Conservation (phyloP, 108 stramenopile genomes). For the Parietichytrium sp. region DNA sequence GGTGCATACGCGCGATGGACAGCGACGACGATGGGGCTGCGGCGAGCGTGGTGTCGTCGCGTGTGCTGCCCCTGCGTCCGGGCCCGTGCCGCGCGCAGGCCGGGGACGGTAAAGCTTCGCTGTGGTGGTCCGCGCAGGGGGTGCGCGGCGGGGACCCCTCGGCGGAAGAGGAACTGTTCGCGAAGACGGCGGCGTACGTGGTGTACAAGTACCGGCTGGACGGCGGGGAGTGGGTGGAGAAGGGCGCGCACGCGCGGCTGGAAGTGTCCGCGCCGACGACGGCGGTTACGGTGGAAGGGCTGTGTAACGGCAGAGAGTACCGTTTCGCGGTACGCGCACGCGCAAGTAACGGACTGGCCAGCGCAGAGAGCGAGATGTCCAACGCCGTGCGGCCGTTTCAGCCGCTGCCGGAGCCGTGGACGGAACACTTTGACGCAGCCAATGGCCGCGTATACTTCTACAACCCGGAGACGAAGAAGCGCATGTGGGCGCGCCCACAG, state of each 20-base stretch:
- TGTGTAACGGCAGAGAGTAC: not conserved
- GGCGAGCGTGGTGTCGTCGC: no score
- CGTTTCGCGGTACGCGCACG: not conserved
- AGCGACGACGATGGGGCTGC: no score
- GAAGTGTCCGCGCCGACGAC: not conserved
- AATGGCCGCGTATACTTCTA: not conserved
- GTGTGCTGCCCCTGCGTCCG: no score
- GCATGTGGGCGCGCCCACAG: not conserved
- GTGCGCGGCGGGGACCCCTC: no score
- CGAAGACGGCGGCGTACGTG: not conserved
- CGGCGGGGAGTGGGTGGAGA: slow-evolving; percentile 6
- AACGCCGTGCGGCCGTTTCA: not conserved
- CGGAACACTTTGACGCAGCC: slow-evolving; percentile 29
- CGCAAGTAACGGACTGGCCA: not conserved
- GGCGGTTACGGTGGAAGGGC: not conserved
- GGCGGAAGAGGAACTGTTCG: no score
- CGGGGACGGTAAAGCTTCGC: no score
- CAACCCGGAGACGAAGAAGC: not conserved
- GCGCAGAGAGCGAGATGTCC: not conserved
- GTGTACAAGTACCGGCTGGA: slow-evolving; percentile 10
- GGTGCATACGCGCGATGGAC: no score
- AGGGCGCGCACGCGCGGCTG: slow-evolving; percentile 1
- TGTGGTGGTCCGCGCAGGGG: no score
- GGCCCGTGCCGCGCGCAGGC: no score
- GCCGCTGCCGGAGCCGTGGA: slow-evolving; percentile 18